Conservation (phyloP, 768 basidiomycete species). For the Tulasnella sp. region DNA sequence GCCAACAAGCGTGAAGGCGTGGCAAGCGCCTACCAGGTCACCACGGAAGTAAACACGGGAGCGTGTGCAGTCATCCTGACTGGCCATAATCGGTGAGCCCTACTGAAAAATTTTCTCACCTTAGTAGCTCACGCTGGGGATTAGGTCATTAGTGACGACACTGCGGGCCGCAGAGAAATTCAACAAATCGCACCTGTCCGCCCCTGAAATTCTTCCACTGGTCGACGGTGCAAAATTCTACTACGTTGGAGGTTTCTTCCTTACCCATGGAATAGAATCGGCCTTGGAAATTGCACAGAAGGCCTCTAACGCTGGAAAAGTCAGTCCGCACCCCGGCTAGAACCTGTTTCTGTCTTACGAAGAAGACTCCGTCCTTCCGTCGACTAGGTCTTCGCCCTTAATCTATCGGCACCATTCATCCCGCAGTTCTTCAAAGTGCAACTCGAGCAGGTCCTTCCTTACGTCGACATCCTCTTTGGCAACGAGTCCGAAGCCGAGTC, state of each 20-base stretch:
- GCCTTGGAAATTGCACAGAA: conserved; percentile 72
- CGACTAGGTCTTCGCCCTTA: conserved; percentile 74
- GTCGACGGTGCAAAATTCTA: conserved; percentile 77
- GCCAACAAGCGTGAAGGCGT: conserved; percentile 94
- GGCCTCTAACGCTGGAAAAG: conserved; percentile 73
- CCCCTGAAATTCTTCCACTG: conserved; percentile 67
- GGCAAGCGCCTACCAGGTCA: conserved; percentile 81
- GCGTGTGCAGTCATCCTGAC: conserved; percentile 96
- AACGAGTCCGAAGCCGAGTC: conserved; percentile 93
- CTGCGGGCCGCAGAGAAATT: conserved; percentile 89
- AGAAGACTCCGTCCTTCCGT: neutral
- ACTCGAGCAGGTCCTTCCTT: conserved; percentile 73
- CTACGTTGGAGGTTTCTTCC: conserved; percentile 97
- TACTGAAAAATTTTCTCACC: neutral
- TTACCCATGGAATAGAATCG: conserved; percentile 81
- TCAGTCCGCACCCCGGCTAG: conserved; percentile 33
- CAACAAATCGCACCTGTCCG: conserved; percentile 70
- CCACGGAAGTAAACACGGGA: conserved; percentile 82
- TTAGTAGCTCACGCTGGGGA: neutral
- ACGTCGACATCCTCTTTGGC: conserved; percentile 88
- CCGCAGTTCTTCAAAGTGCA: conserved; percentile 85
- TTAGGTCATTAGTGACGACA: conserved; percentile 87
- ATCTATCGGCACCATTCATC: conserved; percentile 97
- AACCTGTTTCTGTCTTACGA: neutral
- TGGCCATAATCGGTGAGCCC: conserved; percentile 75